Base-by-base conservation (phyloP, 208 protist genomes). In the Acanthamoeba royreba region DNA sequence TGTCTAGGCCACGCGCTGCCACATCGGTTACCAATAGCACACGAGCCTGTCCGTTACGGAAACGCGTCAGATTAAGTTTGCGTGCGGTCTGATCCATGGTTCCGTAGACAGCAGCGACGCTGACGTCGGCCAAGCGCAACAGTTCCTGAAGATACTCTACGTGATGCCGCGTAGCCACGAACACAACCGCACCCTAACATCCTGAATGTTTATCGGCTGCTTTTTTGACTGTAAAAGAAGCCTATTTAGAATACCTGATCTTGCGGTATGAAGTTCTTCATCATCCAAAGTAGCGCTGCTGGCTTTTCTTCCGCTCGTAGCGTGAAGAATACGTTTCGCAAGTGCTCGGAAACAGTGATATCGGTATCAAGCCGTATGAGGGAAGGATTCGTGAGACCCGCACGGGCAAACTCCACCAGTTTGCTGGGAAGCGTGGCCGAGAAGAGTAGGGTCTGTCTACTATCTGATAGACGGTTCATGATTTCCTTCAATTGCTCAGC, bases 11-110 rank as follows among this genome's bases (percentile, higher is more conserved):
- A 94, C 99, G 98, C 9, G 99, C 99, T 1, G 99, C 99, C 7
- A 99, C 98, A 96, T 99, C 99, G 4, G 99, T 99, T 13, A 99
- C 99, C 25, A 99, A 79, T 94, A 99, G 98, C 25, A 99, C 95
- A 19, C 53, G 58, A 4, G 94, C 85, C 25, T 42, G 38, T 5
- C 45, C 25, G 38, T 85, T 46, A 28, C 45, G 43, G 45, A 93
- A 93, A 25, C 61, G 35, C 7, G 33, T 94, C 97, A 31, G 95
- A 49, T 99, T 98, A 31, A 99, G 98, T 33, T 98, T 99, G 55
- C 99, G 98, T 31, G 98, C 97, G 7, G 95, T 97, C 94, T 98
- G 98, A 94, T 99, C 99, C 98, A 99, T 99, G 28, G 98, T 97
- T 31, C 99, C 99, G 95, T 99, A 99, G 42, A 99, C 97, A 0